Conservation (phyloP, 2,329 filamentous ascomycete genomes). For the Penicillium sclerotigenum region DNA sequence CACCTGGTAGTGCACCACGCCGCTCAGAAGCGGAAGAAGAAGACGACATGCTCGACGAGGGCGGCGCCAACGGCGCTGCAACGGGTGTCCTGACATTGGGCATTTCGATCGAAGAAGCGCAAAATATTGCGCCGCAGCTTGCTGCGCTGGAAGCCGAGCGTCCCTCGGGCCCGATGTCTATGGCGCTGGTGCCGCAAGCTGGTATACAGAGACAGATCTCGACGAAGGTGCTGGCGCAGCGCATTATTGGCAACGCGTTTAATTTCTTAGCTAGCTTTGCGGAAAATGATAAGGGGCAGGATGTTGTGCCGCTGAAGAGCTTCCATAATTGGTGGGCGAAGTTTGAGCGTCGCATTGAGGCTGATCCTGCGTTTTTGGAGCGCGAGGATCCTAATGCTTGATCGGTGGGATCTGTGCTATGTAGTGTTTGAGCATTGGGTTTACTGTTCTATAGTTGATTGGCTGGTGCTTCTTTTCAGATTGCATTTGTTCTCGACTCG, state of each 20-base stretch:
- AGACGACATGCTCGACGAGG: constrained; percentile 50
- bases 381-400: constrained; percentile 52
- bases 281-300: constrained; percentile 62
- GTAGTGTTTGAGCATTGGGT: background rate
- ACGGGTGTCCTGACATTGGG: constrained; percentile 67
- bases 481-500: background rate
- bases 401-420: background rate
- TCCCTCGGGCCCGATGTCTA: constrained; percentile 23
- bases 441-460: background rate
- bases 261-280: constrained; percentile 92
- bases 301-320: constrained; percentile 88
- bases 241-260: constrained; percentile 95
- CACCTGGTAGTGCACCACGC: constrained; percentile 11
- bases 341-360: constrained; percentile 82
- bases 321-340: constrained; percentile 99
- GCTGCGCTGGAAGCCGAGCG: constrained; percentile 50
- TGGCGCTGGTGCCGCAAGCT: constrained; percentile 29
- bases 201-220: constrained; percentile 46
- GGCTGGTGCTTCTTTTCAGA: background rate
- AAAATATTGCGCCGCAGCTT: constrained; percentile 68
- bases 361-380: constrained; percentile 86
- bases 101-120: constrained; percentile 74
- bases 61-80: constrained; percentile 12
- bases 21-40: constrained; percentile 36
- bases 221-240: constrained; percentile 80